phyloP scores from a whole-genome alignment of 495 filamentous ascomycete species.

The Usnea hakonensis region DNA sequence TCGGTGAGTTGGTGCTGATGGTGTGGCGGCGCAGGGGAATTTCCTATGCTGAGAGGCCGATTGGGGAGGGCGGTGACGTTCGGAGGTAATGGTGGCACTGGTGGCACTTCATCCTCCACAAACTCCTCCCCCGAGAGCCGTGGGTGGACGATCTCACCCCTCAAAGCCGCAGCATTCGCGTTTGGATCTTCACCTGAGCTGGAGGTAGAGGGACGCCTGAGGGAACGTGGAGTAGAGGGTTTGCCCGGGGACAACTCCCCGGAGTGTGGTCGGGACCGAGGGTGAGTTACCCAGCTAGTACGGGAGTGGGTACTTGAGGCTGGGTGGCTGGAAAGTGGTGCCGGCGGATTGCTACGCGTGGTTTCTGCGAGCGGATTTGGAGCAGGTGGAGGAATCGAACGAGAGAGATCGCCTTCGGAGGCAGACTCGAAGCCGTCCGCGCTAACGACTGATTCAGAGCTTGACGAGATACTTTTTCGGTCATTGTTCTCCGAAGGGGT shows the following conservation, averaged over 20 bases:
- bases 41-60: slow-evolving; percentile 7
- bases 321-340: slow-evolving; percentile 6
- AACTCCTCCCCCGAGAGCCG: slow-evolving; percentile 10
- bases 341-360: neutral
- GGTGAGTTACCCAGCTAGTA: slow-evolving; percentile 13
- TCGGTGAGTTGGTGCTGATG: neutral
- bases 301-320: slow-evolving; percentile 18
- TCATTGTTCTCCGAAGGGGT: neutral
- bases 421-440: slow-evolving; percentile 24
- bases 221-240: slow-evolving; percentile 38
- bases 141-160: slow-evolving; percentile 22
- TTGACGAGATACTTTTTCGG: slow-evolving; percentile 25
- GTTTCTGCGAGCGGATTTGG: slow-evolving; percentile 12
- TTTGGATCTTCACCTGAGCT: slow-evolving; percentile 25
- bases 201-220: slow-evolving; percentile 48
- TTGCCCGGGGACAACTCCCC: slow-evolving; percentile 14
- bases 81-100: slow-evolving; percentile 24
- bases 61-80: slow-evolving; percentile 7
- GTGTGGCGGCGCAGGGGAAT: slow-evolving; percentile 1
- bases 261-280: slow-evolving; percentile 19
- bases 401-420: slow-evolving; percentile 21
- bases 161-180: slow-evolving; percentile 23
- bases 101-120: slow-evolving; percentile 22
- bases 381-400: slow-evolving; percentile 11
- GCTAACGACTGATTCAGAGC: slow-evolving; percentile 52